Evolutionary conservation across 331 rosid genomes (phyloP), one percentile per base, ranked within the genome.

Genomic region (Rosa hybrid): DNA sequence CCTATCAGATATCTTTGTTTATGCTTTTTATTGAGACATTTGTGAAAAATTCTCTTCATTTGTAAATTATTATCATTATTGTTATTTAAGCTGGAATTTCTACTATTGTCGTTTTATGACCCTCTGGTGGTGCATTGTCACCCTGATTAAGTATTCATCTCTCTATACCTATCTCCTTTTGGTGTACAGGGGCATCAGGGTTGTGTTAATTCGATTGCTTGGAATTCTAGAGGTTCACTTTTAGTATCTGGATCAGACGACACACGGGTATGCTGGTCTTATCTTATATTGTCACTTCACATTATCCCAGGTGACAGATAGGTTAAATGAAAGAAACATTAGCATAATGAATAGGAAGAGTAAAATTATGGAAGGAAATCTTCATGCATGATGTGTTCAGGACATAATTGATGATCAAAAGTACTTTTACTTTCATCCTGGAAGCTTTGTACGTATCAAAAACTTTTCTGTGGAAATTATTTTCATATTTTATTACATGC

Each of bases 191-290:
- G 98, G 14, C 99, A 96, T 84, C 84, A 83, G 78, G 98, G 99
- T 67, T 96, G 99, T 84, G 99, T 96, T 72, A 96, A 96, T 85
- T 85, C 94, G 0, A 91, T 96, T 85, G 94, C 98, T 76, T 96
- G 99, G 99, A 96, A 93, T 85, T 88, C 98, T 38, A 84, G 30
- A 0, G 99, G 99, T 77, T 90, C 98, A 8, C 89, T 91, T 68
- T 81, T 96, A 89, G 85, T 96, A 87, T 96, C 99, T 5, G 99
- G 99, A 85, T 96, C 99, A 77, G 99, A 96, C 72, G 99, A 96
- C 82, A 89, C 96, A 6, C 83, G 91, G 90, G 98, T 92, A 87
- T 76, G 87, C 48, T 77, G 3, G 12, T 8, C 56, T 49, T 38
- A 49, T 38, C 63, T 65, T 11, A 10, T 48, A 38, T 17, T 77